These are phyloP conservation scores for Spiraea crenata DNA, from an alignment of 331 rosid species.

Conservation along the genomic window DNA sequence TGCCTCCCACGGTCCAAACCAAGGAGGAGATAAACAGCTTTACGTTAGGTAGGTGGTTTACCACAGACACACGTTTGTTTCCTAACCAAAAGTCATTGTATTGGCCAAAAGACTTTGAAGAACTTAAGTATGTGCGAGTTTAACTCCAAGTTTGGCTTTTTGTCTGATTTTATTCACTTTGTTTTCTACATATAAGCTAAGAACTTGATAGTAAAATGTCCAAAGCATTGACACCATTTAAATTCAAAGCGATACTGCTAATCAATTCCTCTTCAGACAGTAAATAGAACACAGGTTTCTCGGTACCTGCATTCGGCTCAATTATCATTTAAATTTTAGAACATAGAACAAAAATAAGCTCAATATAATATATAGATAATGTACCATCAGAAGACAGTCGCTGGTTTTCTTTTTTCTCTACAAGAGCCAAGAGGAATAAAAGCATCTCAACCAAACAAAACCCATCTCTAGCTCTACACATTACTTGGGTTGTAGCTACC, in stretches of 20 bases:
- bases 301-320: too few species aligned
- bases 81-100: background rate
- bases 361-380: background rate
- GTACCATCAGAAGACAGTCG: slow-evolving; percentile 30
- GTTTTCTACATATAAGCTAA: too few species aligned
- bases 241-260: background rate
- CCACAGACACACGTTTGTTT: background rate
- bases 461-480: slow-evolving; percentile 31
- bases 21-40: background rate
- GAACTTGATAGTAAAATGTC: too few species aligned
- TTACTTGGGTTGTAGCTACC: slow-evolving; percentile 28
- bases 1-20: too few species aligned
- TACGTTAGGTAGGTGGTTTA: background rate
- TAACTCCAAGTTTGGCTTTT: too few species aligned
- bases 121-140: too few species aligned
- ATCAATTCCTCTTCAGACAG: background rate
- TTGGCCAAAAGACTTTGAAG: too few species aligned
- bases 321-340: background rate
- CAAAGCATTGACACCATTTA: slow-evolving; percentile 1
- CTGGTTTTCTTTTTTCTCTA: slow-evolving; percentile 31
- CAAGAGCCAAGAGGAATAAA: slow-evolving; percentile 32
- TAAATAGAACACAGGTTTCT: background rate
- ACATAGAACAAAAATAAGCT: slow-evolving; percentile 27
- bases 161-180: too few species aligned
- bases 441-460: slow-evolving; percentile 31